phyloP scores from a whole-genome alignment of 352 stramenopile genomes.

The Phytophthora pistaciae region DNA sequence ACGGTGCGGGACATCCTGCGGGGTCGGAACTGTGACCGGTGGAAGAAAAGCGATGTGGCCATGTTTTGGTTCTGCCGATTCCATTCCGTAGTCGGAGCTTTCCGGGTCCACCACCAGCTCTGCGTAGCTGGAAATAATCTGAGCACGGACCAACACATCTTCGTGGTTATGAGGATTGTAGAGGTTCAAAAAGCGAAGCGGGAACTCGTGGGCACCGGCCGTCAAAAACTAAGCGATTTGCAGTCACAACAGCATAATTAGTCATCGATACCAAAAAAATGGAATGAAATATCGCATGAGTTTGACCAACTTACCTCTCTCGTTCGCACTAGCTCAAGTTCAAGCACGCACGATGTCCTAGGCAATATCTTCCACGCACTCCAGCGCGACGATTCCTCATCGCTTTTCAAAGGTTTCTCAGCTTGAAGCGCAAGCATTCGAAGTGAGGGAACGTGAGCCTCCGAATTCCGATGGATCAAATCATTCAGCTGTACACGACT shows the following conservation, averaged over 20 bases:
- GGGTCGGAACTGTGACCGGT: slow-evolving; percentile 75
- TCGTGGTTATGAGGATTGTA: slow-evolving; percentile 87
- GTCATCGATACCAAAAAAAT: neutral
- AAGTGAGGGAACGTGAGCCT: slow-evolving; percentile 47
- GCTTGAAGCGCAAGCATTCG: slow-evolving; percentile 50
- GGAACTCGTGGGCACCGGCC: slow-evolving; percentile 69
- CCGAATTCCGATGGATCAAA: slow-evolving; percentile 12
- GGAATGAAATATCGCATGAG: neutral
- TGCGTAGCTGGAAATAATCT: slow-evolving; percentile 89
- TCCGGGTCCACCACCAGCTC: slow-evolving; percentile 83
- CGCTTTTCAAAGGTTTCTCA: slow-evolving; percentile 28
- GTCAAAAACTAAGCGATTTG: slow-evolving; percentile 44
- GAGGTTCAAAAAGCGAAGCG: slow-evolving; percentile 77
- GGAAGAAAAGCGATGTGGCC: slow-evolving; percentile 76
- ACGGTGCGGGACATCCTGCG: slow-evolving; percentile 55
- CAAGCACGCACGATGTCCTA: slow-evolving; percentile 53
- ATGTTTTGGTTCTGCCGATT: slow-evolving; percentile 32
- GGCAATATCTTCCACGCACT: slow-evolving; percentile 65
- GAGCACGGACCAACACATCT: slow-evolving; percentile 58
- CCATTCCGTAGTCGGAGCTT: slow-evolving; percentile 58
- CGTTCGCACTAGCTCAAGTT: slow-evolving; percentile 77
- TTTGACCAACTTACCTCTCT: slow-evolving; percentile 51
- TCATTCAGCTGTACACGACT: slow-evolving; percentile 36
- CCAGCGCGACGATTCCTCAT: slow-evolving; percentile 15
- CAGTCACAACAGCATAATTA: slow-evolving; percentile 11